Percentiles rank a stretch among this genome's conserved stretches.
Conservation (phyloP, 345 rosid species). For the Erucastrum elatum region DNA sequence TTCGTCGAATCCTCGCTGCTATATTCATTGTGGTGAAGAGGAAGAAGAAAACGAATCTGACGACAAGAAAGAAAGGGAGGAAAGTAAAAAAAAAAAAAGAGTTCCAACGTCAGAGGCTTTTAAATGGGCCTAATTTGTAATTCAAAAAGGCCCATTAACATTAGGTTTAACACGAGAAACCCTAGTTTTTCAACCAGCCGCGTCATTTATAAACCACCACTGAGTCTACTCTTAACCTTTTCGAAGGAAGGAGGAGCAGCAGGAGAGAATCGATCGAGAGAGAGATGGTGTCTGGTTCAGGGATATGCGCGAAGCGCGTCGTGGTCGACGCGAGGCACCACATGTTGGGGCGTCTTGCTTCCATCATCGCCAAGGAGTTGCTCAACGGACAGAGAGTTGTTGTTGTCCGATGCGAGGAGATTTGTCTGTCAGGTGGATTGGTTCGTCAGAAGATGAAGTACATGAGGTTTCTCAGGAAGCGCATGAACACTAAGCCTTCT, state of each 20-base stretch:
- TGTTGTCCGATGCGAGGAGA: not conserved
- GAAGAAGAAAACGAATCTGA: not conserved
- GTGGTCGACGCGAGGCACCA: not conserved
- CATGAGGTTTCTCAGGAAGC: not conserved
- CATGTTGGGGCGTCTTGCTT: conserved; percentile 1
- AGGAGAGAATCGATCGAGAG: not conserved
- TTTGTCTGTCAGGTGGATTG: not conserved
- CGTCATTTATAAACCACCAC: conserved; percentile 15
- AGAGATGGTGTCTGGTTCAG: conserved; percentile 1
- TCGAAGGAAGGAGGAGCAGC: not conserved
- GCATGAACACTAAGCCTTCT: not conserved
- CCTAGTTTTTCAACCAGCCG: not conserved
- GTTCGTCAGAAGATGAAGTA: not conserved
- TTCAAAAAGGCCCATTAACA: conserved; percentile 5
- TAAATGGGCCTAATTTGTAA: conserved; percentile 5
- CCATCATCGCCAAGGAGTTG: conserved; percentile 1
- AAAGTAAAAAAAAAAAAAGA: not conserved
- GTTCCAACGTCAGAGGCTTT: not conserved
- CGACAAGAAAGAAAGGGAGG: not conserved
- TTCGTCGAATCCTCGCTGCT: conserved; percentile 64
- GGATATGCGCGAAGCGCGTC: not conserved
- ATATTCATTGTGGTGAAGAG: conserved; percentile 42
- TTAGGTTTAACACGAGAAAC: not conserved
- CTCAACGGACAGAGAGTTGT: conserved; percentile 1
- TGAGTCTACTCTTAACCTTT: not conserved